A percentile compares a stretch with the other conserved stretches of the same genome.
Evolutionary conservation across 768 basidiomycete species (phyloP).

Genomic region (Tylopilus balloui): DNA sequence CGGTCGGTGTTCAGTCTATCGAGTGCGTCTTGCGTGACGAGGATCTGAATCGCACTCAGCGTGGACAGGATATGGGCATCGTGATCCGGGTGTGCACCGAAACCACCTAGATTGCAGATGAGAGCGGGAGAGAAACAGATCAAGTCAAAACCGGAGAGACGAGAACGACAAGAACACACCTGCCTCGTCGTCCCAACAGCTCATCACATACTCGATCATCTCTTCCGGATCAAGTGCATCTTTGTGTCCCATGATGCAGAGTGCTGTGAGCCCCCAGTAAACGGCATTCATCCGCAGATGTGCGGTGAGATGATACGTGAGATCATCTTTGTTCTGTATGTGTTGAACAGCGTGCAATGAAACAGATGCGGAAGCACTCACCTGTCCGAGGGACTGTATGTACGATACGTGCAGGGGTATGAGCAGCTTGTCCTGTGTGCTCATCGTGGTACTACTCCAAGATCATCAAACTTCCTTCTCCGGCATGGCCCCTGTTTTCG

Average conservation of each 20-base stretch:
- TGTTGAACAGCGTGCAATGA: not conserved
- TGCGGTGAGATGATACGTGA: constrained; percentile 84
- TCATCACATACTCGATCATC: constrained; percentile 86
- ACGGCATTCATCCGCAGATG: constrained; percentile 94
- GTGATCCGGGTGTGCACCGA: constrained; percentile 89
- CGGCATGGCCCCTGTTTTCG: not conserved
- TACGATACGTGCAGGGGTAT: constrained; percentile 66
- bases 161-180: constrained; percentile 40
- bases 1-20: constrained; percentile 66
- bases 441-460: constrained; percentile 9
- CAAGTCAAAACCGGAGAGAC: not conserved
- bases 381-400: constrained; percentile 71
- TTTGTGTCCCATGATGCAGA: constrained; percentile 71
- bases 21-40: constrained; percentile 79
- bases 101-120: constrained; percentile 56
- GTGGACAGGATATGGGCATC: constrained; percentile 88
- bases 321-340: constrained; percentile 72
- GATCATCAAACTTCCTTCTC: not conserved
- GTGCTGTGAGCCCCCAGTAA: constrained; percentile 93
- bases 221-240: constrained; percentile 81
- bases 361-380: constrained; percentile 24
- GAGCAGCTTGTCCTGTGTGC: constrained; percentile 29
- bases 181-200: constrained; percentile 91
- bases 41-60: constrained; percentile 87
- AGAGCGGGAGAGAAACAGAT: not conserved